A percentile compares a stretch with the other conserved stretches of the same genome.
Conservation (phyloP, 805 yeast species). For the Starmera caribaea region DNA sequence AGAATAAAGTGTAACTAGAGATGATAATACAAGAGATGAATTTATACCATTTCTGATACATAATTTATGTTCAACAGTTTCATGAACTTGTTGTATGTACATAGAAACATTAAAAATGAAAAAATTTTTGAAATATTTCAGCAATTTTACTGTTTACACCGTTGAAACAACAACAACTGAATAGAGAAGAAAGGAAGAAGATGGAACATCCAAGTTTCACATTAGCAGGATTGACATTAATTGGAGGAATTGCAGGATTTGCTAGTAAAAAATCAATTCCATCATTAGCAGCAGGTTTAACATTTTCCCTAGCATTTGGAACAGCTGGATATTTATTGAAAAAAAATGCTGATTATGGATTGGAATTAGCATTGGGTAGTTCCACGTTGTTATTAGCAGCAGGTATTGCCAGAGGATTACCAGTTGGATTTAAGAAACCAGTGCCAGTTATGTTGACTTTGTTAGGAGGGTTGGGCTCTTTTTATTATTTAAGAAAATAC, state of each 20-base stretch:
- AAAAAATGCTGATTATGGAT: conserved; percentile 68
- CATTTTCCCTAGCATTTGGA: conserved; percentile 52
- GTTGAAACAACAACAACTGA: too few relatives aligned
- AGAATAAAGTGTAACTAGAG: too few relatives aligned
- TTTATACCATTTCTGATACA: too few relatives aligned
- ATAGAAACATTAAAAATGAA: too few relatives aligned
- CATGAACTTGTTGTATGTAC: too few relatives aligned
- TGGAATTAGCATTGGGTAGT: conserved; percentile 70
- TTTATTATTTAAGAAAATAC: conserved; percentile 69
- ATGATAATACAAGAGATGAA: too few relatives aligned
- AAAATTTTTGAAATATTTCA: too few relatives aligned
- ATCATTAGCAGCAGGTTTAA: conserved; percentile 68
- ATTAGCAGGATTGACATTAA: conserved; percentile 54
- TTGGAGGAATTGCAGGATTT: conserved; percentile 68
- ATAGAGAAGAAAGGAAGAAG: conserved; percentile 4
- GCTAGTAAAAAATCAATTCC: conserved; percentile 64
- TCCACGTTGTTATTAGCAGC: conserved; percentile 59
- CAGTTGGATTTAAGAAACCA: conserved; percentile 54
- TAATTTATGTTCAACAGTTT: too few relatives aligned
- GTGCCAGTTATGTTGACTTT: conserved; percentile 59
- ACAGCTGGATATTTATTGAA: conserved; percentile 65
- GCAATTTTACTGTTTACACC: too few relatives aligned
- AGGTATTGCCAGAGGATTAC: conserved; percentile 61
- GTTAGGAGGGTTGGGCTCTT: conserved; percentile 54
- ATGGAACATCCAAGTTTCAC: conserved; percentile 74